Percentiles rank a stretch among this genome's conserved stretches.
Evolutionary conservation across 805 yeast species (phyloP).

Genomic region (Zygosaccharomyces rouxii): DNA sequence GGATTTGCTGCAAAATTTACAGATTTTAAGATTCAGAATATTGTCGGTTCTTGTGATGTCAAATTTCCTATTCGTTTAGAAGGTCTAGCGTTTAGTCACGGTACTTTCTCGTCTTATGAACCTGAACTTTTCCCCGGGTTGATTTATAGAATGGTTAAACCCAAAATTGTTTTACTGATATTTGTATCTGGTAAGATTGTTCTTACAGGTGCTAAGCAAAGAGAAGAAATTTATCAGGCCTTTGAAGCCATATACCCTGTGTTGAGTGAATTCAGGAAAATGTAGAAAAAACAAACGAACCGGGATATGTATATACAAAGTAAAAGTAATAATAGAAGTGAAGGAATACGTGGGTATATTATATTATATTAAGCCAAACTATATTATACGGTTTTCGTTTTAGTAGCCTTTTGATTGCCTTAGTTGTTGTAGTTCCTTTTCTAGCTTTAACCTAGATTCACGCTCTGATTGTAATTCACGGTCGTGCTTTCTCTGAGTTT

Average conservation of each 20-base stretch:
- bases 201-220: constrained; percentile 96
- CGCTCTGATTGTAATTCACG: constrained; percentile 54
- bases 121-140: constrained; percentile 98
- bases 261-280: constrained; percentile 92
- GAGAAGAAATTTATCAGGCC: constrained; percentile 97
- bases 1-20: constrained; percentile 98
- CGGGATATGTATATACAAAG: neutral
- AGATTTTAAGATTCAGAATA: constrained; percentile 95
- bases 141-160: constrained; percentile 98
- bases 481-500: constrained; percentile 59
- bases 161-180: constrained; percentile 90
- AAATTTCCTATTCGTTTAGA: constrained; percentile 96
- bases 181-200: constrained; percentile 98
- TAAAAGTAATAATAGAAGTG: constrained; percentile 1
- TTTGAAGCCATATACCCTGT: constrained; percentile 98
- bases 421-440: constrained; percentile 36
- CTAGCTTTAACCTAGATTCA: constrained; percentile 44
- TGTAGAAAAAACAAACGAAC: constrained; percentile 22
- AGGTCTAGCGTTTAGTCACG: constrained; percentile 96
- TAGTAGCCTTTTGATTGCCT: constrained; percentile 8
- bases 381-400: constrained; percentile 3
- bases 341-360: constrained; percentile 1
- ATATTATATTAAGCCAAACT: neutral
- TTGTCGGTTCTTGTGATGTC: constrained; percentile 98
- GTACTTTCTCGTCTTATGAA: constrained; percentile 96